Percentiles rank a stretch among this genome's conserved stretches.
These are phyloP conservation scores for Arctium lappa DNA, from an alignment of 129 eudicot genomes.

Conservation along the genomic window DNA sequence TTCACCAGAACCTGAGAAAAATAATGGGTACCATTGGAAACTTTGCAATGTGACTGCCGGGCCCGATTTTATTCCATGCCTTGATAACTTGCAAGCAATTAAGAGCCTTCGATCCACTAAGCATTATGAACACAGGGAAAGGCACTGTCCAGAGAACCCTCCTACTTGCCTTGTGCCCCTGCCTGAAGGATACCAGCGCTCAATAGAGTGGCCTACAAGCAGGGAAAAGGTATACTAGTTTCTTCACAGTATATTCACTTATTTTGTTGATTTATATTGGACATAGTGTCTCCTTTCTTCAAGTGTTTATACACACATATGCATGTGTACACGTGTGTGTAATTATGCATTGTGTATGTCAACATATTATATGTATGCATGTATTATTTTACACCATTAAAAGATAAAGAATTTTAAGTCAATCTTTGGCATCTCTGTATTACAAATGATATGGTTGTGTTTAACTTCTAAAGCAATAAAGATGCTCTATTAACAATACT, in stretches of 20 bases:
- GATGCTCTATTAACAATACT: neutral
- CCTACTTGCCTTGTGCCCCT: conserved; percentile 92
- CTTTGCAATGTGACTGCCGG: conserved; percentile 80
- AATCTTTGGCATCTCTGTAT: neutral
- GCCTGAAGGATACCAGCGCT: conserved; percentile 77
- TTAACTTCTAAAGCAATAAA: neutral
- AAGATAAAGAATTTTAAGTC: neutral
- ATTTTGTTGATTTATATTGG: neutral
- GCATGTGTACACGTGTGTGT: neutral
- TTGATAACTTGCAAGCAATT: conserved; percentile 71
- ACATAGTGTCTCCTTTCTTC: neutral
- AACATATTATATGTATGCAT: neutral
- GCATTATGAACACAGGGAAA: conserved; percentile 90
- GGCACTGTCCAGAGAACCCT: conserved; percentile 83
- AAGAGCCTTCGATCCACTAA: conserved; percentile 59
- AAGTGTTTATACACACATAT: neutral
- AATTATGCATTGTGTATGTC: neutral
- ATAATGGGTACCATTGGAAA: conserved; percentile 58
- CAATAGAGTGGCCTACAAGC: conserved; percentile 87
- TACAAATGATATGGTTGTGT: neutral
- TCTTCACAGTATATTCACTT: neutral
- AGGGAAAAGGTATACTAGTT: conserved; percentile 62
- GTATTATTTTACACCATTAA: neutral
- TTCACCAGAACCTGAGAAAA: conserved; percentile 29
- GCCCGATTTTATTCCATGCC: conserved; percentile 82